Evolutionary conservation across 2,329 filamentous ascomycete genomes (phyloP).

Genomic region (Tympanopsis confertula): DNA sequence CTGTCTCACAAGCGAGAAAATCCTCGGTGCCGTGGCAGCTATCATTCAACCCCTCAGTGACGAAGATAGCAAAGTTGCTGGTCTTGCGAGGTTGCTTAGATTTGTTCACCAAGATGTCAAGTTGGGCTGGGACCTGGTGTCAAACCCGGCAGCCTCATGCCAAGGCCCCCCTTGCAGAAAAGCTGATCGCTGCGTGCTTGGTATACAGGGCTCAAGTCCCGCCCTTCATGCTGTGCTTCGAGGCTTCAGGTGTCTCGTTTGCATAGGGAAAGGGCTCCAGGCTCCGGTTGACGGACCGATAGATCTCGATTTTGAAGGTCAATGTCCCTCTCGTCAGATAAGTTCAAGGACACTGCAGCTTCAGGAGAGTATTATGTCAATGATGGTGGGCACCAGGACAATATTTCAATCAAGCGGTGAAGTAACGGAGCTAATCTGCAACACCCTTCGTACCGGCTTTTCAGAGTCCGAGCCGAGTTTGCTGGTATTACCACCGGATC

Average conservation of each 20-base stretch:
- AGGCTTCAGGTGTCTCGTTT: constrained; percentile 56
- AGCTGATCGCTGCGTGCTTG: constrained; percentile 14
- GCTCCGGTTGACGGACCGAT: constrained; percentile 54
- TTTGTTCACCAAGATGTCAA: constrained; percentile 54
- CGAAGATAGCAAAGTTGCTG: constrained; percentile 37
- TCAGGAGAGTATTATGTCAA: constrained; percentile 32
- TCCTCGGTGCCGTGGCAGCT: constrained; percentile 63
- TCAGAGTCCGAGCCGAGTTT: constrained; percentile 63
- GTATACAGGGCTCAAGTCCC: constrained; percentile 23
- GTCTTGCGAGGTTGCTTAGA: constrained; percentile 44
- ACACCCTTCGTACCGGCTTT: constrained; percentile 62
- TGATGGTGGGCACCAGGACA: constrained; percentile 32
- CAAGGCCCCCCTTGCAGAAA: constrained; percentile 21
- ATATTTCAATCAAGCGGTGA: constrained; percentile 51
- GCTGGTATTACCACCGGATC: constrained; percentile 60
- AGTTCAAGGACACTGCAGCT: constrained; percentile 16
- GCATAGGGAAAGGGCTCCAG: constrained; percentile 63
- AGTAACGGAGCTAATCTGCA: constrained; percentile 61
- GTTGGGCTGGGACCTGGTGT: constrained; percentile 13
- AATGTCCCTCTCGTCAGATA: constrained; percentile 3
- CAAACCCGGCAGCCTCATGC: neutral
- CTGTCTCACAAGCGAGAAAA: constrained; percentile 58
- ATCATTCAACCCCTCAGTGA: constrained; percentile 63
- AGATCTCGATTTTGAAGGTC: constrained; percentile 47
- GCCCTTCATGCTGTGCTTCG: constrained; percentile 36